A percentile compares a stretch with the other conserved stretches of the same genome.
Conservation (phyloP, 306 rosid genomes). For the Glycine tomentella region DNA sequence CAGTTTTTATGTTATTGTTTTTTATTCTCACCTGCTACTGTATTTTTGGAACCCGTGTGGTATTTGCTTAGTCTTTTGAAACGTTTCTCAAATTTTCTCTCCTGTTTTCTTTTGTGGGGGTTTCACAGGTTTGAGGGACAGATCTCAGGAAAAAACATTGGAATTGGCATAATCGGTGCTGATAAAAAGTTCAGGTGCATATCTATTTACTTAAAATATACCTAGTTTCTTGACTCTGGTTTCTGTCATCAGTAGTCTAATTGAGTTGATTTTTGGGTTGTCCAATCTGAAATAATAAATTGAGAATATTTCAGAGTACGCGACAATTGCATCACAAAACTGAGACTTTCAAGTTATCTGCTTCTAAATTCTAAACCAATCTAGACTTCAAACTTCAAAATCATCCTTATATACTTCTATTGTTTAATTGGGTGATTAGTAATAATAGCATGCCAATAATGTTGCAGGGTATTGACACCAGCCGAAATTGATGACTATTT, state of each 20-base stretch:
- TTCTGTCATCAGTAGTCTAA: neutral
- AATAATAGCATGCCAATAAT: neutral
- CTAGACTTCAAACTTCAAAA: neutral
- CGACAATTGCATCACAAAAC: slow-evolving; percentile 12
- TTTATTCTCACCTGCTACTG: too few species aligned
- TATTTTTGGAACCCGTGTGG: too few species aligned
- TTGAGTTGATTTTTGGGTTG: slow-evolving; percentile 27
- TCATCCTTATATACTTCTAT: slow-evolving; percentile 3
- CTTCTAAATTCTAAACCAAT: neutral
- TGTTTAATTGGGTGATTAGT: too few species aligned
- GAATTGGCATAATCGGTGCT: slow-evolving; percentile 85
- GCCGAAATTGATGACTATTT: slow-evolving; percentile 95
- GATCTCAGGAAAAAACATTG: slow-evolving; percentile 91
- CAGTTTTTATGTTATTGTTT: slow-evolving; percentile 10
- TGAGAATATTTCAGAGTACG: neutral
- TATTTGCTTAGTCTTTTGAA: neutral
- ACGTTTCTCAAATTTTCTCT: slow-evolving; percentile 2
- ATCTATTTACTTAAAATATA: slow-evolving; percentile 26
- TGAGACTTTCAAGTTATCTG: neutral
- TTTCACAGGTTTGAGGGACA: slow-evolving; percentile 85
- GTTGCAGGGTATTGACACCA: slow-evolving; percentile 91
- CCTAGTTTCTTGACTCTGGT: neutral
- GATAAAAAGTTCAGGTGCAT: slow-evolving; percentile 89
- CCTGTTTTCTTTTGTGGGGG: slow-evolving; percentile 3
- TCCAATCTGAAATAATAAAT: neutral